Evolutionary conservation across 805 yeast species (phyloP), one percentile per base, ranked within the genome.

Genomic region (Pichia sporocuriosa): DNA sequence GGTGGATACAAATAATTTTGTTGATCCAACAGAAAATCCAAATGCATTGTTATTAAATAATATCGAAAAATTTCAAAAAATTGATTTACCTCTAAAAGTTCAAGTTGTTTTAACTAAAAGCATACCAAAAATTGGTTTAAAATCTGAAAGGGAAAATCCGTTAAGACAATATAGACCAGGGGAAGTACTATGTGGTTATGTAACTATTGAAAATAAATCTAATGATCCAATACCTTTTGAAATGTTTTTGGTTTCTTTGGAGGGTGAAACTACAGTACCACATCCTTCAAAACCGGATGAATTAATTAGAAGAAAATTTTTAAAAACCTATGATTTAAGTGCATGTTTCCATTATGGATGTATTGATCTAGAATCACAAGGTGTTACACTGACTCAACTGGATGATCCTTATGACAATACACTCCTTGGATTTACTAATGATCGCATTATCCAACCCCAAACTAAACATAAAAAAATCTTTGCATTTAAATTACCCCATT

Each of bases 161-260:
- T 52, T 73, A 22, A 66, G 68, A 43, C 84, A 79, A 55, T 82
- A 73, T 53, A 74, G 74, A 16, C 79, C 81, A 11, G 86, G 86
- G n/a, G 88, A 81, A 53, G 66, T 67, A 17, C 65, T 82, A 12
- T 70, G 75, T 52, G 90, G 90, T 0, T 75, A 70, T 50, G 60
- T 72, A 7, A 48, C 57, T 0, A 62, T 76, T 17, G 60, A 63
- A 39, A 77, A 77, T 50, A 60, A 50, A 6, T 57, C 73, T 2
- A 39, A 54, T 1, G 48, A 58, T 15, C 61, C 67, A 0, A 63
- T 81, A 17, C 72, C 73, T 2, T 82, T 80, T 53, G 82, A 80
- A 49, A 76, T 77, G 78, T 73, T 81, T 53, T 67, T 74, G 40
- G 72, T 77, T 7, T 64, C 78, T 2, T 62, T 79, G 25, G 84